phyloP scores from a whole-genome alignment of 78 protist species.

The Cavenderia fasciculata region DNA sequence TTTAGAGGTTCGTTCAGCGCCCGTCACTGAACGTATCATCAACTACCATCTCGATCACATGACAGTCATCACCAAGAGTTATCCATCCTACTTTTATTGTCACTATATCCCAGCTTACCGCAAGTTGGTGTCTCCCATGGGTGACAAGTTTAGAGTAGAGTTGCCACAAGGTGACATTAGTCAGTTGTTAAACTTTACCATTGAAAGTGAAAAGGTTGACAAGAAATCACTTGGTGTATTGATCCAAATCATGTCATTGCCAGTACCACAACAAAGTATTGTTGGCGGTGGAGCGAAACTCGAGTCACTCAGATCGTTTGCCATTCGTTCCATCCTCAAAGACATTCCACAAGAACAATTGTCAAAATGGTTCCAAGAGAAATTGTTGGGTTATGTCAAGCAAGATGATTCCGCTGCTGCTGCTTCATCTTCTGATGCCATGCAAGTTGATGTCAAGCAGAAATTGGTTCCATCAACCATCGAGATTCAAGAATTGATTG shows the following conservation, averaged over 20 bases:
- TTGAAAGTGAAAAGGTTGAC: constrained; percentile 22
- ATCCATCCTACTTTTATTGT: constrained; percentile 30
- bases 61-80: neutral
- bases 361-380: constrained; percentile 46
- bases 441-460: neutral
- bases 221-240: neutral
- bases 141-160: constrained; percentile 9
- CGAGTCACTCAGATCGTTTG: constrained; percentile 23
- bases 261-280: constrained; percentile 30
- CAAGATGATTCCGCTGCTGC: neutral
- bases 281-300: no score
- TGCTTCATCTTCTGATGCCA: neutral
- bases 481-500: constrained; percentile 31
- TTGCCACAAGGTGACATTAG: constrained; percentile 29
- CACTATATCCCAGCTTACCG: constrained; percentile 9
- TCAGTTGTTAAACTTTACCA: neutral
- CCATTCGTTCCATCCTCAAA: neutral
- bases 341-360: neutral
- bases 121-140: constrained; percentile 24
- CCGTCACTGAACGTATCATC: neutral
- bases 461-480: neutral
- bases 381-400: constrained; percentile 6
- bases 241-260: constrained; percentile 18
- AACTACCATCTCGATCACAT: neutral
- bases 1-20: no score